Conservation (phyloP, 257 asterid species). For the Nicotiana paniculata region DNA sequence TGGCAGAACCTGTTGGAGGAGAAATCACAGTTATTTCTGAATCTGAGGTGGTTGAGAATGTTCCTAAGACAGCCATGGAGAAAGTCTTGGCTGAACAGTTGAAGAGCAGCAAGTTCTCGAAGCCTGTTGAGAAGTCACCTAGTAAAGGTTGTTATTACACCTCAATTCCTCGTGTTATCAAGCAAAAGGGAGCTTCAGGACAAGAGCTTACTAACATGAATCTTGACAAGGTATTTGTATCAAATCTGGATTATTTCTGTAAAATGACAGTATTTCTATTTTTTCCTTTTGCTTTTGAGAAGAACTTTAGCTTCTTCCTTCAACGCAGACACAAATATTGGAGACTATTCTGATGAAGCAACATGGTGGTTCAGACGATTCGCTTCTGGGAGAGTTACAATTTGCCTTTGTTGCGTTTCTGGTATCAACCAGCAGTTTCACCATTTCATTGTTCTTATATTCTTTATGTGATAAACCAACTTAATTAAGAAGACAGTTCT, state of each 20-base stretch:
- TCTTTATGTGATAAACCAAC: background rate
- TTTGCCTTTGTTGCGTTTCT: conserved; percentile 85
- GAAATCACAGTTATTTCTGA: conserved; percentile 83
- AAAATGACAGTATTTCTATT: background rate
- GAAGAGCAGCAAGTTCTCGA: conserved; percentile 44
- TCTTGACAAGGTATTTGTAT: conserved; percentile 72
- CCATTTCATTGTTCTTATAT: background rate
- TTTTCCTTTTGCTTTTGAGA: conserved; percentile 9
- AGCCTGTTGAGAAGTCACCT: conserved; percentile 35
- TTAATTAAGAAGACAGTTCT: conserved; percentile 8
- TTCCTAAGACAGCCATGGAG: conserved; percentile 56
- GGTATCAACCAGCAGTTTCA: conserved; percentile 33
- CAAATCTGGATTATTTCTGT: background rate
- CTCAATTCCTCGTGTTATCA: conserved; percentile 76
- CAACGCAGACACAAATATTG: conserved; percentile 59
- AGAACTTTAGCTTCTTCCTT: conserved; percentile 3
- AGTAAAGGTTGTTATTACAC: conserved; percentile 78
- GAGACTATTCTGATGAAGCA: conserved; percentile 66
- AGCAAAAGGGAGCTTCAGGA: conserved; percentile 59
- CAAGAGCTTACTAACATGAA: conserved; percentile 82
- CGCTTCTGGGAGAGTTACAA: conserved; percentile 82
- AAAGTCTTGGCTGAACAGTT: conserved; percentile 64
- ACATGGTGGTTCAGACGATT: conserved; percentile 67
- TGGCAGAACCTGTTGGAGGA: conserved; percentile 85
- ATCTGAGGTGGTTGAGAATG: conserved; percentile 41